phyloP scores from a whole-genome alignment of 2,329 filamentous ascomycete species.

The Trichoderma atroviride region DNA sequence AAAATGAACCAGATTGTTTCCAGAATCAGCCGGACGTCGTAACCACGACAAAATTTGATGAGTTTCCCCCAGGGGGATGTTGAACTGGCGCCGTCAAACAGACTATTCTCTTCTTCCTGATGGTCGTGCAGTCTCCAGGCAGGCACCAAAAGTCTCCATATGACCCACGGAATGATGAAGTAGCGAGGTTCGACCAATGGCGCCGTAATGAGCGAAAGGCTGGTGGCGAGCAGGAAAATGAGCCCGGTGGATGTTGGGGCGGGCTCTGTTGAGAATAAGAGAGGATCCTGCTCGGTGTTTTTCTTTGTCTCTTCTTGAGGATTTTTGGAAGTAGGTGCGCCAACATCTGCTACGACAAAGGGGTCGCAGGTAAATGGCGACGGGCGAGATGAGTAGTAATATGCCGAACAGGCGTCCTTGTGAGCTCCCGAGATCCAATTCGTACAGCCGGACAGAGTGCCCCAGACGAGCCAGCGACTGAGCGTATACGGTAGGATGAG shows the following conservation, averaged over 20 bases:
- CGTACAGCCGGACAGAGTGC: slow-evolving; percentile 56
- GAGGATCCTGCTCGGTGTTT: slow-evolving; percentile 32
- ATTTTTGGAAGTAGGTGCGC: not conserved
- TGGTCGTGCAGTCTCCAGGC: slow-evolving; percentile 42
- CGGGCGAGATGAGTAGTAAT: not conserved
- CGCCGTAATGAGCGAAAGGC: slow-evolving; percentile 80
- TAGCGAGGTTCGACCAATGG: slow-evolving; percentile 95
- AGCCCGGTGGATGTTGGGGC: slow-evolving; percentile 55
- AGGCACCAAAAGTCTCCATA: slow-evolving; percentile 84
- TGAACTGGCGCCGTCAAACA: not conserved
- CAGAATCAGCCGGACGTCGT: slow-evolving; percentile 53
- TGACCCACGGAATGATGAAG: slow-evolving; percentile 92
- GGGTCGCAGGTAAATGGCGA: slow-evolving; percentile 38
- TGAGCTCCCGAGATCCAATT: slow-evolving; percentile 30
- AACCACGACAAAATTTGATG: slow-evolving; percentile 26
- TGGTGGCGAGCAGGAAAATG: slow-evolving; percentile 67
- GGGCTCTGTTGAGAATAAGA: slow-evolving; percentile 36
- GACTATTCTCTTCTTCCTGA: not conserved
- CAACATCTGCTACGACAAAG: slow-evolving; percentile 29
- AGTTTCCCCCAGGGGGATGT: slow-evolving; percentile 10
- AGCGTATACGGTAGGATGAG: slow-evolving; percentile 71
- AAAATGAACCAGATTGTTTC: slow-evolving; percentile 71
- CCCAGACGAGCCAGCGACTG: slow-evolving; percentile 69
- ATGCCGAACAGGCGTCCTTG: slow-evolving; percentile 8
- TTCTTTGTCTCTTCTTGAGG: not conserved